These are phyloP conservation scores for Trichoderma sp. DNA, from an alignment of 2,329 filamentous ascomycete species.

Conservation along the genomic window DNA sequence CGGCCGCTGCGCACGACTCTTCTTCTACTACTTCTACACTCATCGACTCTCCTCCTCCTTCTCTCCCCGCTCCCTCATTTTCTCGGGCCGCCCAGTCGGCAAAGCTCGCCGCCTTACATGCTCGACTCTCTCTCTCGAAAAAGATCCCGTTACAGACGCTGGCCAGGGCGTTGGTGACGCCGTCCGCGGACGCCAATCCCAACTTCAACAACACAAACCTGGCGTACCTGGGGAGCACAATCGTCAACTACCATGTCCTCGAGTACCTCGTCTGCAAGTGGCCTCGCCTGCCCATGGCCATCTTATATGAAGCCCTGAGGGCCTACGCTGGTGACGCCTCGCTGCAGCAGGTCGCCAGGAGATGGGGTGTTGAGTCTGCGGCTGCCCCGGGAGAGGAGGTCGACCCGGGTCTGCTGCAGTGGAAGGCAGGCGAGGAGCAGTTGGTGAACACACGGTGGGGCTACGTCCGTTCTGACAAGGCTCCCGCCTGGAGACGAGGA, in stretches of 20 bases:
- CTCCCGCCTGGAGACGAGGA: slow-evolving; percentile 57
- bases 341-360: slow-evolving; percentile 67
- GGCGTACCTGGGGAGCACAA: slow-evolving; percentile 73
- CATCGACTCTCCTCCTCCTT: slow-evolving; percentile 27
- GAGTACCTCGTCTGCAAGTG: slow-evolving; percentile 87
- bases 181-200: slow-evolving; percentile 74
- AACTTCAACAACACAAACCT: slow-evolving; percentile 88
- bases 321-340: slow-evolving; percentile 77
- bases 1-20: slow-evolving; percentile 26
- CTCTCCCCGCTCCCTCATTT: slow-evolving; percentile 69
- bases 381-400: slow-evolving; percentile 86
- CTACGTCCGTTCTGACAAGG: slow-evolving; percentile 50
- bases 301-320: slow-evolving; percentile 81
- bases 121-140: slow-evolving; percentile 76
- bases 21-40: slow-evolving; percentile 12
- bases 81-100: slow-evolving; percentile 67
- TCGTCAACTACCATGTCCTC: slow-evolving; percentile 84
- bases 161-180: slow-evolving; percentile 79
- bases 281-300: slow-evolving; percentile 84
- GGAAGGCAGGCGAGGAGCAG: slow-evolving; percentile 51
- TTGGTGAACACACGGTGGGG: slow-evolving; percentile 49
- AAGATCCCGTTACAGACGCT: slow-evolving; percentile 84
- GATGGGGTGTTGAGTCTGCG: slow-evolving; percentile 92
- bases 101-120: slow-evolving; percentile 89
- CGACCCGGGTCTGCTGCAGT: slow-evolving; percentile 87